phyloP scores from a whole-genome alignment of 805 yeast species.

The Candida krabiensis region DNA sequence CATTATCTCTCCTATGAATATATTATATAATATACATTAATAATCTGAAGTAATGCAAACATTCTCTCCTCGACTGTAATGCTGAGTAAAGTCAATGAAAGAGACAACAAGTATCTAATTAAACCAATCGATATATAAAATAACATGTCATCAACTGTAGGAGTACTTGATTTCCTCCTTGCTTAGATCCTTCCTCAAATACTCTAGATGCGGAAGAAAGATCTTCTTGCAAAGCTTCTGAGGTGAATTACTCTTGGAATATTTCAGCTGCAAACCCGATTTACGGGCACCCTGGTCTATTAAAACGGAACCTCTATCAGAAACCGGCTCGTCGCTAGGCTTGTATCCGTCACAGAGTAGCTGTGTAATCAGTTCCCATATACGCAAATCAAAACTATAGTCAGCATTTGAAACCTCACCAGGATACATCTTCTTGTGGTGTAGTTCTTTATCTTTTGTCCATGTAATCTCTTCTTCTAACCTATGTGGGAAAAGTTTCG shows the following conservation, averaged over 20 bases:
- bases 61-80: too few species aligned
- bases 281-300: conserved; percentile 11
- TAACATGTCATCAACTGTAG: too few species aligned
- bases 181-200: conserved; percentile 20
- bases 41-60: too few species aligned
- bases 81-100: too few species aligned
- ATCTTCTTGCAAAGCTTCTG: conserved; percentile 31
- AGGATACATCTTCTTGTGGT: conserved; percentile 35
- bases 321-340: conserved; percentile 4
- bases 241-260: conserved; percentile 27
- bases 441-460: conserved; percentile 7
- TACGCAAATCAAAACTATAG: conserved; percentile 40
- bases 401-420: conserved; percentile 23
- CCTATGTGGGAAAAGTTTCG: conserved; percentile 42
- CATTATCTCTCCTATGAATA: too few species aligned
- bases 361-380: conserved; percentile 40
- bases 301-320: conserved; percentile 16
- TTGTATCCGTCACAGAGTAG: conserved; percentile 32
- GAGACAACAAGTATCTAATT: too few species aligned
- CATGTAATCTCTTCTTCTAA: conserved; percentile 19
- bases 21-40: too few species aligned
- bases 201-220: conserved; percentile 37
- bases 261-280: conserved; percentile 30
- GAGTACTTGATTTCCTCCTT: conserved; percentile 6
- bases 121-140: too few species aligned